Evolutionary conservation across 371 early-diverging fungal genomes (phyloP).

Genomic region (Capniomyces stellatus): DNA sequence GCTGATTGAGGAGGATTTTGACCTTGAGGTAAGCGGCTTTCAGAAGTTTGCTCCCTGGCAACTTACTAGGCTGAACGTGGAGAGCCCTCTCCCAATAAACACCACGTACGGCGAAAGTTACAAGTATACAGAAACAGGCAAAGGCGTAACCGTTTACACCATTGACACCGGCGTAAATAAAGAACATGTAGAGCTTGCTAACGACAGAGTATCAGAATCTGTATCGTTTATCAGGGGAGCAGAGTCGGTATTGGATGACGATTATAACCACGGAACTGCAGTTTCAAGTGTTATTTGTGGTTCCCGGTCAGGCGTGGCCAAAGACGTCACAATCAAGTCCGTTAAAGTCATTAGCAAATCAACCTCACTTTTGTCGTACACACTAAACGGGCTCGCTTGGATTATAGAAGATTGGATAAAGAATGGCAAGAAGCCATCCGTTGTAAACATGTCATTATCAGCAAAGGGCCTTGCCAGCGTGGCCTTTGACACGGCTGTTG

Average conservation of each 20-base stretch:
- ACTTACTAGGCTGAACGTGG: not conserved
- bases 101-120: not conserved
- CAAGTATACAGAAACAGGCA: not conserved
- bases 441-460: too few relatives aligned
- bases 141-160: not conserved
- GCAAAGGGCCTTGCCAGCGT: too few relatives aligned
- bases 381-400: not conserved
- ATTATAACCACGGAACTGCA: not conserved
- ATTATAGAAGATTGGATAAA: not conserved
- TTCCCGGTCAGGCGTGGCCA: not conserved
- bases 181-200: not conserved
- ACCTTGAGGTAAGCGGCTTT: not conserved
- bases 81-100: not conserved
- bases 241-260: too few relatives aligned
- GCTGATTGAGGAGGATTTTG: not conserved
- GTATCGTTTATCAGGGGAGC: not conserved
- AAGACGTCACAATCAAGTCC: not conserved
- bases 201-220: not conserved
- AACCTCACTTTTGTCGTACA: not conserved
- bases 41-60: not conserved
- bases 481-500: slow-evolving; percentile 69
- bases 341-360: not conserved
- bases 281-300: not conserved
- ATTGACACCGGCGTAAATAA: not conserved
- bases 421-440: too few relatives aligned